Conservation (phyloP, 257 asterid species). For the Solanum arcanum region DNA sequence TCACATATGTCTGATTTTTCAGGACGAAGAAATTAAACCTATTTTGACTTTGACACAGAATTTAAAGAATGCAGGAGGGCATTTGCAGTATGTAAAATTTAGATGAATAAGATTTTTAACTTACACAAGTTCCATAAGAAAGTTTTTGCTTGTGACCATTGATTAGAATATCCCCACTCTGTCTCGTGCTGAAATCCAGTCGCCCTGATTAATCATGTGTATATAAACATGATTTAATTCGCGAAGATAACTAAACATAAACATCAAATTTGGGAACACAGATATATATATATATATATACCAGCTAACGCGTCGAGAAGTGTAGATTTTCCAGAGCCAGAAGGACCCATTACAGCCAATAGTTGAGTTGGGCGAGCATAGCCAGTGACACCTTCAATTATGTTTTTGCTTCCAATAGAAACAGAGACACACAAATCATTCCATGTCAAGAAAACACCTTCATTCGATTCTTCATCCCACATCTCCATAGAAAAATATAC, state of each 20-base stretch:
- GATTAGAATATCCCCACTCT: constrained; percentile 10
- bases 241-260: too few species aligned
- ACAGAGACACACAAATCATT: constrained; percentile 18
- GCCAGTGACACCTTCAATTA: constrained; percentile 20
- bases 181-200: not conserved
- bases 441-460: constrained; percentile 13
- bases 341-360: constrained; percentile 25
- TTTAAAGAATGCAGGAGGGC: not conserved
- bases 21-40: not conserved
- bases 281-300: not conserved
- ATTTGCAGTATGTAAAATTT: not conserved
- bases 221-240: not conserved
- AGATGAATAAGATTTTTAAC: not conserved
- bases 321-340: constrained; percentile 26
- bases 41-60: not conserved
- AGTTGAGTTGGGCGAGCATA: constrained; percentile 21
- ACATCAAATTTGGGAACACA: not conserved
- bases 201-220: not conserved
- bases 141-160: constrained; percentile 10
- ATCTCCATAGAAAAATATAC: not conserved
- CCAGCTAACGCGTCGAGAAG: constrained; percentile 28
- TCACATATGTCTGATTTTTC: constrained; percentile 9
- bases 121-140: constrained; percentile 19
- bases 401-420: not conserved
- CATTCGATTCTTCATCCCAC: not conserved